Base-by-base conservation (phyloP, 2,329 filamentous ascomycete genomes). In the Colletotrichum falcatum region DNA sequence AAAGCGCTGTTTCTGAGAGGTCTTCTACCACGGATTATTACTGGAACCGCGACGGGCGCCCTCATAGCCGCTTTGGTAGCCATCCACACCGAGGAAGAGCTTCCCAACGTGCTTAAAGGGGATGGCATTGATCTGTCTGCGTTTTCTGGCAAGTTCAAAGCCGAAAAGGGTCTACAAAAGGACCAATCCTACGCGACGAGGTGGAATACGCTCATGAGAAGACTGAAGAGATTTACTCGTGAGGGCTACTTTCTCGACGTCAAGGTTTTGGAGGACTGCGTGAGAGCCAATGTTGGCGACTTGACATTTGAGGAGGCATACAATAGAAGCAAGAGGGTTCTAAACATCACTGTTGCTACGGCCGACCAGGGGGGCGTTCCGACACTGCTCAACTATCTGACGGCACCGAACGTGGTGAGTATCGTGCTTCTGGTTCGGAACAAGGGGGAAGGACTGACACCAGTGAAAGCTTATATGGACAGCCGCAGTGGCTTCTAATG, bases 271-370 rank as follows among this genome's bases (percentile, higher is more conserved):
- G 94, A 97, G 77, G 89, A 95, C 69, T 95, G 94, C 74, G 92
- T 98, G 18, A 88, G 92, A 67, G 90, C 91, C 18, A 97, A 97
- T 74, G 90, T 97, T 18, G 95, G 94, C 12, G 92, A 97, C 76
- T 79, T 97, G 72, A 98, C 95, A 0, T 98, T 98, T 77, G 94
- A 97, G 79, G 95, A 98, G 81, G 95, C 95, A 0, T 97, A 95
- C 77, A 88, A 91, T 61, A 89, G 90, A 72, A 97, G 94, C 48
- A 96, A 96, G 77, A 87, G 94, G 61, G 90, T 97, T 4, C 83
- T 98, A 74, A 98, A 98, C 78, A 98, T 98, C 73, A 97, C 94
- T 0, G 91, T 98, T 28, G 92, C 93, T 0, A 93, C 92, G 1
- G 90, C 90, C 28, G 90, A 89, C 7, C 89, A 91, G 72, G 90